Evolutionary conservation across 768 basidiomycete species (phyloP).

Genomic region (Trametes sanguinea): DNA sequence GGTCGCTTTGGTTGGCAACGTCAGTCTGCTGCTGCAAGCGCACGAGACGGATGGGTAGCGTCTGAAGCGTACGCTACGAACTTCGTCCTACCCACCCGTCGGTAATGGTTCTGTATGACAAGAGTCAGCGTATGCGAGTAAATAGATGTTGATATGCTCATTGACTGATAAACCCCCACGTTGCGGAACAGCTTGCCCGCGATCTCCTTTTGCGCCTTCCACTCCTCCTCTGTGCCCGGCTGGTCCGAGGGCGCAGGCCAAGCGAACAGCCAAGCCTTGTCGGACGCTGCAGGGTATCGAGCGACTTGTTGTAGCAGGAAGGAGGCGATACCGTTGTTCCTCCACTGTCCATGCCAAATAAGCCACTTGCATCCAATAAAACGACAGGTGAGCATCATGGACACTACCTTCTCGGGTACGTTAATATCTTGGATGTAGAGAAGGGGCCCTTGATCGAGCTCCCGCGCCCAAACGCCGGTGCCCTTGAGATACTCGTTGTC

Average conservation of each 20-base stretch:
- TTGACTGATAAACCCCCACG: conserved; percentile 1
- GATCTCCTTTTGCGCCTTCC: neutral
- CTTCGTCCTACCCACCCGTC: conserved; percentile 24
- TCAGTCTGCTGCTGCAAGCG: conserved; percentile 13
- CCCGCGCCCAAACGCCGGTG: conserved; percentile 35
- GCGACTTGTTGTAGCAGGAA: conserved; percentile 14
- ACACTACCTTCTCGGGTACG: conserved; percentile 28
- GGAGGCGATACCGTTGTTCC: conserved; percentile 16
- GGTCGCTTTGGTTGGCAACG: neutral
- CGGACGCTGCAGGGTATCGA: conserved; percentile 1
- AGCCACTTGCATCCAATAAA: neutral
- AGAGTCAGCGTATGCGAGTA: neutral
- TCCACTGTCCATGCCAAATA: neutral
- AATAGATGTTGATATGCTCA: neutral
- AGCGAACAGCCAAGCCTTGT: conserved; percentile 5
- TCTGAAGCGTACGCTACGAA: conserved; percentile 21
- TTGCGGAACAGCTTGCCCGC: conserved; percentile 22
- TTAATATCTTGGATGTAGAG: conserved; percentile 33
- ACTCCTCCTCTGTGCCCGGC: neutral
- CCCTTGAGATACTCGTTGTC: conserved; percentile 35
- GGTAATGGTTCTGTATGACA: conserved; percentile 21
- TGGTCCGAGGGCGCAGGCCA: conserved; percentile 19
- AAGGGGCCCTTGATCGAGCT: conserved; percentile 32
- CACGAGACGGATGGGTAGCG: conserved; percentile 21
- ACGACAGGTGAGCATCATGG: too few species aligned